Conservation (phyloP, 176 grass and related monocot genomes). For the Alopecurus myosuroides region DNA sequence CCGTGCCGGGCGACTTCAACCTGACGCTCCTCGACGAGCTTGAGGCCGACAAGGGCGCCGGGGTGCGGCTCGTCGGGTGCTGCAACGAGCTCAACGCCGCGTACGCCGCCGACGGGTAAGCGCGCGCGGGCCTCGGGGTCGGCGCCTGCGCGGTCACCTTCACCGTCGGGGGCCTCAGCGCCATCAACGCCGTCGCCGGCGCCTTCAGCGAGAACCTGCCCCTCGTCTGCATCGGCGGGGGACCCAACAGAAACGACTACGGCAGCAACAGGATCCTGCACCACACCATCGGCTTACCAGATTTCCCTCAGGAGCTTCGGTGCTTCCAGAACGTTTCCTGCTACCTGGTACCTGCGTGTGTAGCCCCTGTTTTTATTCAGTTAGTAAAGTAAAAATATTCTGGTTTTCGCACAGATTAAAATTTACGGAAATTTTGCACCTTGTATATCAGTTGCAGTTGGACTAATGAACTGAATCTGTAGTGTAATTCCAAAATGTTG, state of each 20-base stretch:
- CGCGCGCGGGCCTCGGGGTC: constrained; percentile 33
- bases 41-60: constrained; percentile 32
- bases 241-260: constrained; percentile 52
- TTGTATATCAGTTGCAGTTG: no score
- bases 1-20: constrained; percentile 60
- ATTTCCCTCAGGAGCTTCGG: constrained; percentile 57
- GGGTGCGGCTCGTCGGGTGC: constrained; percentile 58
- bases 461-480: no score
- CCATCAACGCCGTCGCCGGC: constrained; percentile 57
- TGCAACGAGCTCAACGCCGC: constrained; percentile 92
- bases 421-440: no score
- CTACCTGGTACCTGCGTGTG: no score
- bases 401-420: no score
- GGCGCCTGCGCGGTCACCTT: constrained; percentile 56
- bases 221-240: constrained; percentile 40
- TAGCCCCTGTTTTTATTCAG: no score
- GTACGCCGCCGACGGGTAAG: constrained; percentile 56
- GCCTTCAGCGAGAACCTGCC: constrained; percentile 65
- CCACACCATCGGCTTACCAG: constrained; percentile 36
- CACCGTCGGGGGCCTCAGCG: constrained; percentile 60
- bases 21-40: constrained; percentile 60
- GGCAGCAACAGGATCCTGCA: constrained; percentile 54
- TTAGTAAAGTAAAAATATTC: no score
- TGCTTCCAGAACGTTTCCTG: constrained; percentile 61
- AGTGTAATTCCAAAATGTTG: no score